phyloP scores from a whole-genome alignment of 164 flowering plant species.

The Macadamia integrifolia region DNA sequence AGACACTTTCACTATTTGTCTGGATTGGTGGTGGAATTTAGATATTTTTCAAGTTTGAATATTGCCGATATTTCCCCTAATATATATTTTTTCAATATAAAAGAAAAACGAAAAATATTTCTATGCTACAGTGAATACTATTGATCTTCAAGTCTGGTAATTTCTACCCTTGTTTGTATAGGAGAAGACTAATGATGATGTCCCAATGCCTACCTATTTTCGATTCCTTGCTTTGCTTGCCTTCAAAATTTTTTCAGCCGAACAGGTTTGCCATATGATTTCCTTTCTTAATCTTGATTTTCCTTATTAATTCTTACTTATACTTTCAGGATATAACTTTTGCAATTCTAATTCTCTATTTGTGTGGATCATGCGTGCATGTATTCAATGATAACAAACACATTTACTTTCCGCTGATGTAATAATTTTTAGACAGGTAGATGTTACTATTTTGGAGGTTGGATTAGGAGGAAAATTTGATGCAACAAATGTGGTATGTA shows the following conservation, averaged over 20 bases:
- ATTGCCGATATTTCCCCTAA: too few relatives aligned
- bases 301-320: too few relatives aligned
- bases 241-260: slow-evolving; percentile 89
- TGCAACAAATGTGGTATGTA: slow-evolving; percentile 93
- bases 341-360: not conserved
- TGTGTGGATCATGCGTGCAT: not conserved
- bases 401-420: not conserved
- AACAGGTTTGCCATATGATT: slow-evolving; percentile 46
- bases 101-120: not conserved
- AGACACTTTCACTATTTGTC: too few relatives aligned
- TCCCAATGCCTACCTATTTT: slow-evolving; percentile 91
- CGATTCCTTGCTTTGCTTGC: slow-evolving; percentile 90
- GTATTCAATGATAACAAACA: not conserved
- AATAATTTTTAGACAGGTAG: slow-evolving; percentile 51
- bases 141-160: slow-evolving; percentile 1
- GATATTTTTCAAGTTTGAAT: too few relatives aligned
- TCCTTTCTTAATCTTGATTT: not conserved
- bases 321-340: too few relatives aligned
- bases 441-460: slow-evolving; percentile 96
- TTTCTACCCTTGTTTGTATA: slow-evolving; percentile 22
- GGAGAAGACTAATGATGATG: slow-evolving; percentile 61
- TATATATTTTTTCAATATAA: too few relatives aligned
- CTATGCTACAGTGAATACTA: not conserved
- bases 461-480: slow-evolving; percentile 95
- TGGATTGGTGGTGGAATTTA: too few relatives aligned